These are phyloP conservation scores for Russula ochroleuca DNA, from an alignment of 768 basidiomycete genomes.

Conservation along the genomic window DNA sequence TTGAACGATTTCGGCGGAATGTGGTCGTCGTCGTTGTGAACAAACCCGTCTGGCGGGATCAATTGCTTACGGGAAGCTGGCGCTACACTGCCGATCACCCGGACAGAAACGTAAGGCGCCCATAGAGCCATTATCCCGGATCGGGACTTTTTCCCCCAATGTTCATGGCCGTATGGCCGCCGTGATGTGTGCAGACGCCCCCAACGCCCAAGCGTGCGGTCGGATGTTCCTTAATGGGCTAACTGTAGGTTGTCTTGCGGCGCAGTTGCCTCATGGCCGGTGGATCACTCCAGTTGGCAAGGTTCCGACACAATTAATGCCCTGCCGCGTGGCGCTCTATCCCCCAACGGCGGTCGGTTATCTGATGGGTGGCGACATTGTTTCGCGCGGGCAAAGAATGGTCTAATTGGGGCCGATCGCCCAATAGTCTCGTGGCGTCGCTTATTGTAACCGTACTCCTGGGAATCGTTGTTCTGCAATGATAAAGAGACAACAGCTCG, in stretches of 20 bases:
- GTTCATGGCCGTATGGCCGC: slow-evolving; percentile 3
- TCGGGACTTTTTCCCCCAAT: slow-evolving; percentile 17
- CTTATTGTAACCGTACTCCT: slow-evolving; percentile 18
- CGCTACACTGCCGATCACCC: slow-evolving; percentile 23
- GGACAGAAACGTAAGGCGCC: slow-evolving; percentile 17
- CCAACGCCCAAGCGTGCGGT: slow-evolving; percentile 14
- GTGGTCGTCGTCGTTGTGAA: slow-evolving; percentile 1
- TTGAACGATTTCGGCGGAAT: background rate
- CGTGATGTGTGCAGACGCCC: slow-evolving; percentile 12
- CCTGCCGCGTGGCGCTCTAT: slow-evolving; percentile 21
- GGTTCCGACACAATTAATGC: slow-evolving; percentile 14
- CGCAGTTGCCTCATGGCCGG: slow-evolving; percentile 24
- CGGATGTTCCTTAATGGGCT: slow-evolving; percentile 10
- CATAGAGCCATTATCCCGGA: slow-evolving; percentile 19
- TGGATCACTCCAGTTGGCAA: slow-evolving; percentile 19
- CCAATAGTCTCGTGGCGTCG: slow-evolving; percentile 15
- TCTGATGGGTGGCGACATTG: slow-evolving; percentile 25
- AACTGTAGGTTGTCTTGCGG: slow-evolving; percentile 10
- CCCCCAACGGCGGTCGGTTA: slow-evolving; percentile 10
- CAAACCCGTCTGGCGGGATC: slow-evolving; percentile 13
- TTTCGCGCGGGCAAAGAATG: slow-evolving; percentile 20
- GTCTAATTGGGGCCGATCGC: slow-evolving; percentile 18
- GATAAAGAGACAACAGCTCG: slow-evolving; percentile 19
- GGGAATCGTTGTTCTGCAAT: background rate
- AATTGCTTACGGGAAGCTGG: slow-evolving; percentile 25